These are phyloP conservation scores for Penicillium sclerotigenum DNA, from an alignment of 2,329 filamentous ascomycete genomes.

Conservation along the genomic window DNA sequence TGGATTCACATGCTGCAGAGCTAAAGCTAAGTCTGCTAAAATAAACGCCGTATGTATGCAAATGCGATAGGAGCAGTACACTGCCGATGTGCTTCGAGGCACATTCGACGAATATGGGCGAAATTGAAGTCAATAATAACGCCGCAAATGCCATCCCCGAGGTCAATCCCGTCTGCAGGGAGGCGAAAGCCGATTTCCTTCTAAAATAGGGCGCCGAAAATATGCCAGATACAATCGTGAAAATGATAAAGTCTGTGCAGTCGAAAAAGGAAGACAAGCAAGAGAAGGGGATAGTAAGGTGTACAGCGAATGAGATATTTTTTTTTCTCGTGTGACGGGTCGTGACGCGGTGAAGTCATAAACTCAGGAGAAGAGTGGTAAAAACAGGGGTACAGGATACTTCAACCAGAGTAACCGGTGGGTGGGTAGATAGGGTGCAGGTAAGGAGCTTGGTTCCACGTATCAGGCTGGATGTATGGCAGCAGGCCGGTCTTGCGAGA, in stretches of 20 bases:
- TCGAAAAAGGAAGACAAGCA: not conserved
- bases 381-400: not conserved
- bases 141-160: conserved; percentile 14
- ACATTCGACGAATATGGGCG: not conserved
- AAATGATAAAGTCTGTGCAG: conserved; percentile 15
- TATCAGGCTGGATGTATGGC: conserved; percentile 52
- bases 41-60: conserved; percentile 23
- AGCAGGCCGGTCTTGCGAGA: conserved; percentile 66
- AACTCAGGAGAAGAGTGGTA: conserved; percentile 9
- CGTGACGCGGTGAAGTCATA: conserved; percentile 29
- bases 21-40: not conserved
- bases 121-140: conserved; percentile 5
- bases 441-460: conserved; percentile 38
- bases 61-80: conserved; percentile 20
- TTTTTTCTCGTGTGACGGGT: conserved; percentile 26
- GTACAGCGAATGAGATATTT: conserved; percentile 20
- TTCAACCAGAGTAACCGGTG: conserved; percentile 28
- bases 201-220: conserved; percentile 18
- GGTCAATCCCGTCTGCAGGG: not conserved
- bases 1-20: conserved; percentile 1
- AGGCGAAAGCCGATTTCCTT: conserved; percentile 13
- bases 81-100: not conserved
- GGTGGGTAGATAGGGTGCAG: conserved; percentile 32
- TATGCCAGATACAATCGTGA: conserved; percentile 17
- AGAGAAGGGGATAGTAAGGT: conserved; percentile 12